Evolutionary conservation across 2,329 filamentous ascomycete genomes (phyloP).

Genomic region (Ophiostoma perfectum): DNA sequence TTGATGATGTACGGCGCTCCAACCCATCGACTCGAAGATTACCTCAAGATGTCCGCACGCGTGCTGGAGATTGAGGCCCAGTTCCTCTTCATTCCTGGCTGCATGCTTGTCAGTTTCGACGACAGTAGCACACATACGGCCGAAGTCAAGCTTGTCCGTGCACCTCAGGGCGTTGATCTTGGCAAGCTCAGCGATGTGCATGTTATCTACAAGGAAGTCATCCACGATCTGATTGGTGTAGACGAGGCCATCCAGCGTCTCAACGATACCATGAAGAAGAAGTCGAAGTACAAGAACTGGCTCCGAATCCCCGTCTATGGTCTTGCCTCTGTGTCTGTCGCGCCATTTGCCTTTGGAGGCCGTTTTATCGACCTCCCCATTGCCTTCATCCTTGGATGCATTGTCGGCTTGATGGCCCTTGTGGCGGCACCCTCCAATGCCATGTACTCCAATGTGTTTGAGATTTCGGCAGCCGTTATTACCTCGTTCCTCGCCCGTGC

Average conservation of each 20-base stretch:
- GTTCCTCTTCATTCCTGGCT: constrained; percentile 83
- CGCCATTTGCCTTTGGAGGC: constrained; percentile 73
- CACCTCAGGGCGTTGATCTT: constrained; percentile 64
- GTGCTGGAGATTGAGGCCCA: constrained; percentile 84
- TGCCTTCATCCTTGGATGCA: constrained; percentile 67
- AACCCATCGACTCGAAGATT: constrained; percentile 85
- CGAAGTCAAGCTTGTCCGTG: constrained; percentile 70
- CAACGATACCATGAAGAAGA: constrained; percentile 47
- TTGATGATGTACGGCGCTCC: constrained; percentile 88
- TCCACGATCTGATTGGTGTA: constrained; percentile 67
- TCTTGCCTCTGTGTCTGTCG: constrained; percentile 67
- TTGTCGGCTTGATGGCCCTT: constrained; percentile 70
- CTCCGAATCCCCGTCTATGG: constrained; percentile 64
- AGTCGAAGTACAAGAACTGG: constrained; percentile 47
- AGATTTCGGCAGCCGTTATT: constrained; percentile 49
- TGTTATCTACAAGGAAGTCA: constrained; percentile 75
- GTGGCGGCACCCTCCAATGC: constrained; percentile 65
- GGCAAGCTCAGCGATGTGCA: constrained; percentile 70
- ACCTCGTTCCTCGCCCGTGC: constrained; percentile 65
- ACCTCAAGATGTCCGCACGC: constrained; percentile 84
- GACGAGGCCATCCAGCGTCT: constrained; percentile 62
- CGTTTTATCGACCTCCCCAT: constrained; percentile 73
- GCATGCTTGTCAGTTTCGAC: constrained; percentile 92
- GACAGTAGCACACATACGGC: constrained; percentile 67
- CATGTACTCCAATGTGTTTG: constrained; percentile 51